Evolutionary conservation across 1,139 yeast genomes (phyloP).

Genomic region (Arxiozyma slooffiae): DNA sequence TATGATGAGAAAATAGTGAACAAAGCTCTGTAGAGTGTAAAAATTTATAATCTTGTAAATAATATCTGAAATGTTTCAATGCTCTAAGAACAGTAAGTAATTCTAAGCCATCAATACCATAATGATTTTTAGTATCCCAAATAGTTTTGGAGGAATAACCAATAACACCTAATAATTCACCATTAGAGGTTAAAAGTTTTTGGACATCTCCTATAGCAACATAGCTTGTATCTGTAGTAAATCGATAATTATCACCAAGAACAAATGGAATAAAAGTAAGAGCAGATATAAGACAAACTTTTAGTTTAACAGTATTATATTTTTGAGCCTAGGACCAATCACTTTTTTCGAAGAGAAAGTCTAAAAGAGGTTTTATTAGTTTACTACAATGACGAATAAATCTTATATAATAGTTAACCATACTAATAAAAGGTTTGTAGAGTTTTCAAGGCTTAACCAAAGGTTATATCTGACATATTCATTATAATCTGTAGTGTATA

Average conservation of each 20-base stretch:
- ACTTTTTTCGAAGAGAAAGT: slow-evolving; percentile 6
- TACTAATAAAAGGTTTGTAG: slow-evolving; percentile 12
- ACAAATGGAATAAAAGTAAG: background rate
- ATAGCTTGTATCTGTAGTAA: slow-evolving; percentile 15
- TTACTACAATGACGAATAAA: slow-evolving; percentile 9
- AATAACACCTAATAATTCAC: slow-evolving; percentile 10
- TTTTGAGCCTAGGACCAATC: background rate
- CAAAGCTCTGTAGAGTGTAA: slow-evolving; percentile 12
- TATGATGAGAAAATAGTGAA: slow-evolving; percentile 7
- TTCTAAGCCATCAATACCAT: slow-evolving; percentile 12
- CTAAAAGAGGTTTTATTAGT: slow-evolving; percentile 6
- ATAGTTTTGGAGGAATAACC: slow-evolving; percentile 12
- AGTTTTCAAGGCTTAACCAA: too few relatives aligned
- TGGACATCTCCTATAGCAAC: slow-evolving; percentile 14
- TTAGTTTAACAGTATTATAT: background rate
- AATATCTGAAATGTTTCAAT: slow-evolving; percentile 9
- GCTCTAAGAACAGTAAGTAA: slow-evolving; percentile 11
- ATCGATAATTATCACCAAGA: slow-evolving; percentile 4
- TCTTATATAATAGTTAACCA: slow-evolving; percentile 12
- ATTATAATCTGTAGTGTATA: too few relatives aligned
- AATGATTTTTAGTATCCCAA: slow-evolving; percentile 9
- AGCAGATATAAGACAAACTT: background rate
- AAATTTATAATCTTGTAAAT: slow-evolving; percentile 11
- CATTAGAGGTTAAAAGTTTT: slow-evolving; percentile 8
- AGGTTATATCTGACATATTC: too few relatives aligned